Base-by-base conservation (phyloP, 148 eudicot genomes). In the Persicaria tinctoria region DNA sequence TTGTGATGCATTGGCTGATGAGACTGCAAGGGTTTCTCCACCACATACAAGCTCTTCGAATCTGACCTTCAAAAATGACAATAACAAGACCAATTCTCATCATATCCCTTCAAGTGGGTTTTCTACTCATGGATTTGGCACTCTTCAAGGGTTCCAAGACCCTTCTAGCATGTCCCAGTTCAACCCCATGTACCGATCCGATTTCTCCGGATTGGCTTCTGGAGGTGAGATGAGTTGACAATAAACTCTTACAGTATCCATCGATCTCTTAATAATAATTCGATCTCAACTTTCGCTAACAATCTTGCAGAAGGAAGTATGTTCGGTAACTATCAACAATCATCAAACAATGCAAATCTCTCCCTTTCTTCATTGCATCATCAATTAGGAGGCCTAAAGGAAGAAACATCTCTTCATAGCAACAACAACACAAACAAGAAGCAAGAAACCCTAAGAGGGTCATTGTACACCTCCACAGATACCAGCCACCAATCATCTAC, bases 1-100 rank as follows among this genome's bases (percentile, higher is more conserved):
- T 51, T 94, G 98, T 62, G 98, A 94, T 78, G 97, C 98, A 0
- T 81, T 94, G 41, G 95, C 97, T 17, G 97, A 92, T 75, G 97
- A 94, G 20, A 90, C 83, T 76, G 85, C 85, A 38, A 88, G 96
- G 23, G 78, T 76, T 20, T 69, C 85, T 13, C 86, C 75, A 74
- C 79, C 77, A 83, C 79, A 14, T 12, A 46, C 53, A 45, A 12
- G 10, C 6, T 46, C 53, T n/a, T 68, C 71, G 9, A 62, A 59
- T 73, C 78, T 91, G 73, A 84, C 83, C 83, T 94, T 88, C 82
- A 89, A 78, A 74, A 84, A 55, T 23, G 84, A 85, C 64, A 79
- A 68, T 20, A 75, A 41, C 51, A 55, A 74, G 11, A 68, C 75
- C 6, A 85, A 78, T 73, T 62, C 80, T 32, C 88, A 76, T 72